A percentile compares a stretch with the other conserved stretches of the same genome.
Conservation (phyloP, 2,329 filamentous ascomycete genomes). For the Colletotrichum sp. region DNA sequence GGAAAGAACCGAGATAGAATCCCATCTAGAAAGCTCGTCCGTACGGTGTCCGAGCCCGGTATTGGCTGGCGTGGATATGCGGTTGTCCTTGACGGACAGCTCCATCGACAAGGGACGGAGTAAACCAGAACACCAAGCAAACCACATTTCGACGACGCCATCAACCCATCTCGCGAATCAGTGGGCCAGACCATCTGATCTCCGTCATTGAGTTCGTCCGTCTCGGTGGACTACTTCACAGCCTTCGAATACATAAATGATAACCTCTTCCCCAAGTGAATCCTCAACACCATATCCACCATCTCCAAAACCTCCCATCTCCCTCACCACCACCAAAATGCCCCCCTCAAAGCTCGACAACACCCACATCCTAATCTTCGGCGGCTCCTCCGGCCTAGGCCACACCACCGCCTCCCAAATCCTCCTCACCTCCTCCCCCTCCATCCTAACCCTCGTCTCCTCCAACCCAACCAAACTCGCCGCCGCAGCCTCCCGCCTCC, state of each 20-base stretch:
- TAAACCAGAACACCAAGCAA: not conserved
- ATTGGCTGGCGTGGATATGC: not conserved
- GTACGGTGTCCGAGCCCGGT: not conserved
- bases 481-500: not conserved
- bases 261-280: not conserved
- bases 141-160: not conserved
- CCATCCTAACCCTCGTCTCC: not conserved
- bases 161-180: rapidly evolving
- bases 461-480: not conserved
- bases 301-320: not conserved
- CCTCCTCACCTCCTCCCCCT: not conserved
- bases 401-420: not conserved
- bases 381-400: slow-evolving; percentile 6
- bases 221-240: not conserved
- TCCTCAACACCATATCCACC: rapidly evolving
- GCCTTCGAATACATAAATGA: not conserved
- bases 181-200: rapidly evolving
- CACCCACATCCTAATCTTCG: not conserved
- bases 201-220: not conserved
- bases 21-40: not conserved
- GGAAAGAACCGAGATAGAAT: not conserved
- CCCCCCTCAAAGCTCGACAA: not conserved
- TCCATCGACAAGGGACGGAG: not conserved
- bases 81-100: not conserved
- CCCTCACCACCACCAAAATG: not conserved